Evolutionary conservation across 2,329 filamentous ascomycete genomes (phyloP).

Genomic region (Fusarium paranaense): DNA sequence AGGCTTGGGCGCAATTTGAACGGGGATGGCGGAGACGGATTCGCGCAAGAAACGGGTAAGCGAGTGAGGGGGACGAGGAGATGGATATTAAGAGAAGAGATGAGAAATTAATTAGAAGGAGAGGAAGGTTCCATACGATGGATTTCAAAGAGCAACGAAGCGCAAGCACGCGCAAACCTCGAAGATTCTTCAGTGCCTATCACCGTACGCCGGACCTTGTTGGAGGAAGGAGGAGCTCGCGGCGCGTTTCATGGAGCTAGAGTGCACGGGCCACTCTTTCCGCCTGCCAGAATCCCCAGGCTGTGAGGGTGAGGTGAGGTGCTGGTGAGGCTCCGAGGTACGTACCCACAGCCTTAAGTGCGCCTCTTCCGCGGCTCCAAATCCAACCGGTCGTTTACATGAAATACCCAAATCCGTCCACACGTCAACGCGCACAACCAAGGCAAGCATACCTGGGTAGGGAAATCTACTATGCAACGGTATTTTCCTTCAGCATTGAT

Average conservation of each 20-base stretch:
- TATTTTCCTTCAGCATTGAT: background rate
- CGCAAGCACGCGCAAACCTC: slow-evolving; percentile 28
- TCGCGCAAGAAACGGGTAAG: background rate
- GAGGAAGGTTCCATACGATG: background rate
- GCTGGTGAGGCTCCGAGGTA: slow-evolving; percentile 8
- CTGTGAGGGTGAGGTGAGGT: slow-evolving; percentile 3
- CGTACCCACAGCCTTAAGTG: slow-evolving; percentile 2
- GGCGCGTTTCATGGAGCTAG: slow-evolving; percentile 38
- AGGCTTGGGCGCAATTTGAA: slow-evolving; percentile 32
- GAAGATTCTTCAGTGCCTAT: slow-evolving; percentile 22
- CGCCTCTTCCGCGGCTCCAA: background rate
- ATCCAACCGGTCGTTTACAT: background rate
- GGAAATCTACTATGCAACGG: background rate
- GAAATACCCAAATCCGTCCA: background rate
- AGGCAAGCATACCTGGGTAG: background rate
- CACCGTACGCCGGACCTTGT: slow-evolving; percentile 21
- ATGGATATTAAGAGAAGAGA: slow-evolving; percentile 1
- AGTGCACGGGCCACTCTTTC: slow-evolving; percentile 29
- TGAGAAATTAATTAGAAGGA: background rate
- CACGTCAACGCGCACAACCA: background rate
- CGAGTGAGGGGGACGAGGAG: background rate
- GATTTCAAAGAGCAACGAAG: slow-evolving; percentile 16
- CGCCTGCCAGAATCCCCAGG: background rate
- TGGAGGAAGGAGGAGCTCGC: slow-evolving; percentile 33
- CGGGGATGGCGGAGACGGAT: slow-evolving; percentile 15